Conservation (phyloP, 495 filamentous ascomycete genomes). For the Penicillium diatomitis region DNA sequence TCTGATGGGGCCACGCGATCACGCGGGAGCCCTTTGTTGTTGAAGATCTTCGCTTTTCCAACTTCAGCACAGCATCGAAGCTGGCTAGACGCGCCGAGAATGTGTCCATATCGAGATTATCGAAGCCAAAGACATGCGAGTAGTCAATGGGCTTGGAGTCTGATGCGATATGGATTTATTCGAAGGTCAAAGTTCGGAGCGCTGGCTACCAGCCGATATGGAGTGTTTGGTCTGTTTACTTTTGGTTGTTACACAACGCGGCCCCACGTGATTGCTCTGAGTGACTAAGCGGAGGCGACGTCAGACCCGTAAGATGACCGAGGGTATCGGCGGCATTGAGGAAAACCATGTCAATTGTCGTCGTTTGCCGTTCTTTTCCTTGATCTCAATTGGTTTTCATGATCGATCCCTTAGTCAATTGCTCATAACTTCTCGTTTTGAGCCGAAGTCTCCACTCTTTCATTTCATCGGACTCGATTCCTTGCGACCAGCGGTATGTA, state of each 20-base stretch:
- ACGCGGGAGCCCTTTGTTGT: conserved; percentile 52
- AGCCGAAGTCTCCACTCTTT: conserved; percentile 24
- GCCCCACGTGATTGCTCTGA: conserved; percentile 12
- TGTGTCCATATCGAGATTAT: conserved; percentile 45
- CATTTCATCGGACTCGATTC: conserved; percentile 9
- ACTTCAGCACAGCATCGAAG: conserved; percentile 53
- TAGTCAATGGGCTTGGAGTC: neutral
- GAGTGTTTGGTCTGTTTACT: conserved; percentile 30
- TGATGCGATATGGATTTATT: too few species aligned
- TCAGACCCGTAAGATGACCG: conserved; percentile 11
- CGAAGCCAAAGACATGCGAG: conserved; percentile 5
- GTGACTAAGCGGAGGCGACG: conserved; percentile 19
- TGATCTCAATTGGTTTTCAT: conserved; percentile 10
- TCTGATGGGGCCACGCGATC: conserved; percentile 68
- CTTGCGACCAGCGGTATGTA: conserved; percentile 31
- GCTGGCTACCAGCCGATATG: conserved; percentile 12
- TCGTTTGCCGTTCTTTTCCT: conserved; percentile 6
- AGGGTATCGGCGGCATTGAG: conserved; percentile 1
- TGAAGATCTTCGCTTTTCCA: conserved; percentile 58
- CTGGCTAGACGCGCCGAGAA: conserved; percentile 65
- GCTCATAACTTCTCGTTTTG: conserved; percentile 11
- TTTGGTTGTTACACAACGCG: conserved; percentile 29
- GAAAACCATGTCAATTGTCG: conserved; percentile 4
- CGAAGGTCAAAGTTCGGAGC: conserved; percentile 3
- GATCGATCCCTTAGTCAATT: conserved; percentile 14